A percentile compares a stretch with the other conserved stretches of the same genome.
Evolutionary conservation across 2,329 filamentous ascomycete species (phyloP).

Genomic region (Plenodomus biglobosus): DNA sequence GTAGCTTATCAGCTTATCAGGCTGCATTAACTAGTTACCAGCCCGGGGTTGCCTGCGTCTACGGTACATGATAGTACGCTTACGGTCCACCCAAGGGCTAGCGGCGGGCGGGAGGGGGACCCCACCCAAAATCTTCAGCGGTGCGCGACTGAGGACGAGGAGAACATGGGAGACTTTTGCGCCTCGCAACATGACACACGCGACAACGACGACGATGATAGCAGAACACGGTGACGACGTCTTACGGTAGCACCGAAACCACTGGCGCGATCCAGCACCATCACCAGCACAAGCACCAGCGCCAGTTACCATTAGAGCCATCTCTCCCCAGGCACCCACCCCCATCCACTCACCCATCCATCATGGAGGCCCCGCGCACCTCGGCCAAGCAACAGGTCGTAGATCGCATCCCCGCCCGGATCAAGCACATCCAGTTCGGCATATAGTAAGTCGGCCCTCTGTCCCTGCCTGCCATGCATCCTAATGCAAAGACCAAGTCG

Average conservation of each 20-base stretch:
- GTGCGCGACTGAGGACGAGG: conserved; percentile 21
- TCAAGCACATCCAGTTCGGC: conserved; percentile 91
- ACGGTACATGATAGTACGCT: too few relatives aligned
- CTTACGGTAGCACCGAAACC: conserved; percentile 18
- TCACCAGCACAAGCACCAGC: not conserved
- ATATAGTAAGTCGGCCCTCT: conserved; percentile 63
- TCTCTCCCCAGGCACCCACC: not conserved
- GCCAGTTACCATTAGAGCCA: too few relatives aligned
- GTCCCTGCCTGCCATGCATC: not conserved
- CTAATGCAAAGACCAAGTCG: not conserved
- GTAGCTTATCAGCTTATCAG: conserved; percentile 29
- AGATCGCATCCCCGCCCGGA: conserved; percentile 85
- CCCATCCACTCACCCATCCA: not conserved
- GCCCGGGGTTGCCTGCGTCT: conserved; percentile 6
- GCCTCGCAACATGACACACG: conserved; percentile 25
- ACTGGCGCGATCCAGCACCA: not conserved
- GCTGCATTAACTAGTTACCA: too few relatives aligned
- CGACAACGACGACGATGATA: conserved; percentile 23
- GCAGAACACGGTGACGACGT: conserved; percentile 7
- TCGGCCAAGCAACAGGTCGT: conserved; percentile 81
- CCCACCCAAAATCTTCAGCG: conserved; percentile 26
- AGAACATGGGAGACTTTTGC: too few relatives aligned
- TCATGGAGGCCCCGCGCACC: conserved; percentile 26
- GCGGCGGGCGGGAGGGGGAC: conserved; percentile 10
- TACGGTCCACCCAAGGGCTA: not conserved